phyloP scores from a whole-genome alignment of 441 rosid genomes.

The Adansonia grandidieri region DNA sequence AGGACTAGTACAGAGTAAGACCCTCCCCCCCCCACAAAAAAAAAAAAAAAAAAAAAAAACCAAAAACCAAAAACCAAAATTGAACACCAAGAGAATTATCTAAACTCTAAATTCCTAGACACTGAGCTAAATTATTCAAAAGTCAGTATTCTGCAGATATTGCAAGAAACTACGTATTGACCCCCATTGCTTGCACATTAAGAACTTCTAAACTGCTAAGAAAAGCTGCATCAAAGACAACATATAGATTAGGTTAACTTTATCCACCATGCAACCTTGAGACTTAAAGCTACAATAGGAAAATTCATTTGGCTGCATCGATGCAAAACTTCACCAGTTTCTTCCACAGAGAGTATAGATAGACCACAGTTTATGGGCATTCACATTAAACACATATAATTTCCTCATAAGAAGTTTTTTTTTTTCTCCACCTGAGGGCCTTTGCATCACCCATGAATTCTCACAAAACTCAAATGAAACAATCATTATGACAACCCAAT shows the following conservation, averaged over 20 bases:
- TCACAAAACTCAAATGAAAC: background rate
- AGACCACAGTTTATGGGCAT: background rate
- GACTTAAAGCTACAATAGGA: background rate
- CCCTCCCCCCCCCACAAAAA: background rate
- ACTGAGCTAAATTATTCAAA: slow-evolving; percentile 2
- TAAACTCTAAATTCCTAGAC: background rate
- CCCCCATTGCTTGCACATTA: background rate
- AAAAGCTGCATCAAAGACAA: background rate
- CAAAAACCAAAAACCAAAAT: no score
- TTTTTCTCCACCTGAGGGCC: background rate
- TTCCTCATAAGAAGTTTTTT: background rate
- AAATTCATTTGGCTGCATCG: background rate
- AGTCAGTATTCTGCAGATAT: background rate
- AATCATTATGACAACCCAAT: background rate
- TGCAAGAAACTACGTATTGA: background rate
- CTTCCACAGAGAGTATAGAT: background rate
- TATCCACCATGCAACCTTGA: background rate
- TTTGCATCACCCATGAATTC: background rate
- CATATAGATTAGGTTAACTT: background rate
- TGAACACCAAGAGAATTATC: background rate
- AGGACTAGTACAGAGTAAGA: background rate
- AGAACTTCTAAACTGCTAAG: background rate
- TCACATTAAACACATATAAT: background rate
- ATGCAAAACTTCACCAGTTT: background rate
- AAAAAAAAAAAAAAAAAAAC: background rate